Base-by-base conservation (phyloP, 805 yeast species). In the Candida boidinii region DNA sequence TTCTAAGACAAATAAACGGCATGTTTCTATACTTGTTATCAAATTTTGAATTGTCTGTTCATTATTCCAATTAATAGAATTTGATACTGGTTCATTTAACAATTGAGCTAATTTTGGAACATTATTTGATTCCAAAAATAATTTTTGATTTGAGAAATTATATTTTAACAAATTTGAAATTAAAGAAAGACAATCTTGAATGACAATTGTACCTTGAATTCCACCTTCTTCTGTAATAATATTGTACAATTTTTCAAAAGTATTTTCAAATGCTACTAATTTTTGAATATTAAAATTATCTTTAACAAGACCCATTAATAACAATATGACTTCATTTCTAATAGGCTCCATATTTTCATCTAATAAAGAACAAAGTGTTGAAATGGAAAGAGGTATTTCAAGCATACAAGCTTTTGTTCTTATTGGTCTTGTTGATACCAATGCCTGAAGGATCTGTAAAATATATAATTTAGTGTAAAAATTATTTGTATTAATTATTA, bases 211-310 rank as follows among this genome's bases (percentile, higher is more conserved):
- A 8, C 95, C 96, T 33, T 87, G 69, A 12, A 86, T 68, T 4
- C 95, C 95, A 21, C 95, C 96, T 54, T 88, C 96, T 41, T 76
- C 82, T 12, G 74, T 77, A 17, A 90, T 76, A 11, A 92, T 80
- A n/a, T 63, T 66, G 47, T 90, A 88, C 10, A 87, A 57, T 39
- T 68, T 74, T 39, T 86, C 96, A 49, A 92, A 88, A 0, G 94
- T 80, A 44, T 85, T 88, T 52, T 92, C 96, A 51, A 92, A 92
- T 0, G 95, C 98, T 8, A 94, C 94, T 14, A 92, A 61, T 48
- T 87, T 88, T 53, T 92, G 98, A 21, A 90, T 77, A 53, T 85
- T 90, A 38, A 78, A 74, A 46, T 86, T 84, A 38, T 83, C 80
- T 44, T 79, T 78, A 10, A 78, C 94, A 3, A 92, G 66, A 9